phyloP scores from a whole-genome alignment of 768 basidiomycete species.

The Phaeotremella skinneri region DNA sequence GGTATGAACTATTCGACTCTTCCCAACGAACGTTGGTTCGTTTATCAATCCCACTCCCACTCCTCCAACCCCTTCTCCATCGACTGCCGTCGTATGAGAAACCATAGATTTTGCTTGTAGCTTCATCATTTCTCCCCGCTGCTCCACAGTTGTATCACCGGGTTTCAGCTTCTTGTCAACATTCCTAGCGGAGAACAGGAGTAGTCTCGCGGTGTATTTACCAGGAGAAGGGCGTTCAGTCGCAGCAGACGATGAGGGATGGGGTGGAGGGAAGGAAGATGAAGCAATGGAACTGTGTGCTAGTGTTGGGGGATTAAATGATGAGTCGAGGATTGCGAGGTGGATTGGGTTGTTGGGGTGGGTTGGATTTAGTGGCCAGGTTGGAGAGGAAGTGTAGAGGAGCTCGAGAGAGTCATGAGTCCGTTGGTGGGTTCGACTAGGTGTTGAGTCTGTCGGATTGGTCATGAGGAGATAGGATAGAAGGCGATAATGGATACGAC shows the following conservation, averaged over 20 bases:
- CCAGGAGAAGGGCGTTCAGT: constrained; percentile 4
- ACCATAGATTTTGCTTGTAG: constrained; percentile 59
- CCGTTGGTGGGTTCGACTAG: too few species aligned
- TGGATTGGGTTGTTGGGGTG: constrained; percentile 47
- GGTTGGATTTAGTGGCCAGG: background rate
- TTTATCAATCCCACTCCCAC: constrained; percentile 78
- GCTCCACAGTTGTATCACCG: constrained; percentile 69
- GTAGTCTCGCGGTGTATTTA: constrained; percentile 67
- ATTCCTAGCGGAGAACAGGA: constrained; percentile 80
- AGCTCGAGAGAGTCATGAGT: background rate
- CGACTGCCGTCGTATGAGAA: background rate
- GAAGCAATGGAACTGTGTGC: constrained; percentile 75
- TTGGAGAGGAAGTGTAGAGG: background rate
- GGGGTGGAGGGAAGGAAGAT: constrained; percentile 30
- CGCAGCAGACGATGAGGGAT: constrained; percentile 17
- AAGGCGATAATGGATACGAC: background rate
- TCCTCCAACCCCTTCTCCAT: constrained; percentile 48
- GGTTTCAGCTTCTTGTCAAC: constrained; percentile 74
- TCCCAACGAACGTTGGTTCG: constrained; percentile 84
- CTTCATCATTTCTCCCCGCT: constrained; percentile 83
- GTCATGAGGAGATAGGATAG: background rate
- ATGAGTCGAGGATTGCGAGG: constrained; percentile 80
- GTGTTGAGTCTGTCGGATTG: background rate
- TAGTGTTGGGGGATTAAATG: constrained; percentile 86
- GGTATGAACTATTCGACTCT: constrained; percentile 62